These are phyloP conservation scores for Ophiocordyceps sinensis DNA, from an alignment of 2,329 filamentous ascomycete genomes.

Conservation along the genomic window DNA sequence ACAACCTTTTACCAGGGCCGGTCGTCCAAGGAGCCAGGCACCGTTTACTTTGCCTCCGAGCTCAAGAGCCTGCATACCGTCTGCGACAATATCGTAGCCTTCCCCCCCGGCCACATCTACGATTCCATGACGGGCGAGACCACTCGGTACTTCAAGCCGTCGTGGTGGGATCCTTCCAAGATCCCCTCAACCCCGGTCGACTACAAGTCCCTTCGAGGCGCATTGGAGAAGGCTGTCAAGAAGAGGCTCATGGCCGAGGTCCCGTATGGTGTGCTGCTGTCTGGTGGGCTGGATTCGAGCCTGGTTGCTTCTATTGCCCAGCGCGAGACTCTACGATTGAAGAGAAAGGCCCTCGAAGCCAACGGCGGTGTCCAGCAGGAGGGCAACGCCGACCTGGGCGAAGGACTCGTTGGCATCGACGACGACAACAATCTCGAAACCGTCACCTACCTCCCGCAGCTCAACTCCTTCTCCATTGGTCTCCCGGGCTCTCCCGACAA, in stretches of 20 bases:
- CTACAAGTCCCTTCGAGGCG: constrained; percentile 65
- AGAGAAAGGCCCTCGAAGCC: constrained; percentile 43
- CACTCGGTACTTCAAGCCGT: constrained; percentile 80
- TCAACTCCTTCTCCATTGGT: constrained; percentile 98
- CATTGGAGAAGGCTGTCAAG: constrained; percentile 79
- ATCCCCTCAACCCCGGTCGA: constrained; percentile 72
- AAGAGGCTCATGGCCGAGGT: constrained; percentile 99
- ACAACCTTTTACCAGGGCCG: constrained; percentile 96
- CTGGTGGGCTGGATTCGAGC: constrained; percentile 90
- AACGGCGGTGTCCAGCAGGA: constrained; percentile 27
- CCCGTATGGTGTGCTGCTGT: constrained; percentile 89
- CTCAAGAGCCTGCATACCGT: constrained; percentile 85
- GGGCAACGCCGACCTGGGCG: constrained; percentile 42
- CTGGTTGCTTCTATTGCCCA: constrained; percentile 91
- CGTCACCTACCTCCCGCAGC: constrained; percentile 78
- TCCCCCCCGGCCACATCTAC: constrained; percentile 91
- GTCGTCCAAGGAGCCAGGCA: constrained; percentile 65
- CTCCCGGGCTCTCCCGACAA: constrained; percentile 87
- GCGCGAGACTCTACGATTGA: constrained; percentile 71
- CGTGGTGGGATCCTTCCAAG: constrained; percentile 75
- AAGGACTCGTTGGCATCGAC: constrained; percentile 83
- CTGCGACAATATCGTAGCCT: constrained; percentile 87
- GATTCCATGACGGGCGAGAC: constrained; percentile 81
- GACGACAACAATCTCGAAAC: constrained; percentile 82
- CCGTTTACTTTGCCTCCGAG: constrained; percentile 94